phyloP scores from a whole-genome alignment of 129 eudicot species.

The Flaveria trinervia region DNA sequence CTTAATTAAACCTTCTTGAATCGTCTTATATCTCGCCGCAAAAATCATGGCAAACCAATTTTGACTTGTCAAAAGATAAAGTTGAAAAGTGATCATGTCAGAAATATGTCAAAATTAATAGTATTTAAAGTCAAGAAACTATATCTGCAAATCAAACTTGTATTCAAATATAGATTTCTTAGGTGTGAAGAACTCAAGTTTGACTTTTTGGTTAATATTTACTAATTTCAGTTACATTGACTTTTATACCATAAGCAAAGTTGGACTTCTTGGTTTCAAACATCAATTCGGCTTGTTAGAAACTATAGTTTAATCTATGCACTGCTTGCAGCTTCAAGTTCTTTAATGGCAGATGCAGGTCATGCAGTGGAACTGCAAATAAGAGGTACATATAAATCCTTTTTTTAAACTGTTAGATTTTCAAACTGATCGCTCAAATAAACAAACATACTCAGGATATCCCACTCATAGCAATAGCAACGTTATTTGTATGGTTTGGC shows the following conservation, averaged over 20 bases:
- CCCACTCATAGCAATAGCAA: too few species aligned
- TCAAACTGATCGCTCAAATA: too few species aligned
- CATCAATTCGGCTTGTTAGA: not conserved
- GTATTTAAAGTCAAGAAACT: slow-evolving; percentile 30
- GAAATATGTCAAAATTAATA: slow-evolving; percentile 15
- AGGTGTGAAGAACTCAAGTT: slow-evolving; percentile 27
- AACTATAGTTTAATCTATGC: not conserved
- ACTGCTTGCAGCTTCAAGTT: not conserved
- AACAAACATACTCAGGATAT: too few species aligned
- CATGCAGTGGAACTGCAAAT: slow-evolving; percentile 43
- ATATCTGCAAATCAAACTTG: slow-evolving; percentile 17
- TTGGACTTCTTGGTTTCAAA: not conserved
- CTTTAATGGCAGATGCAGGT: slow-evolving; percentile 39
- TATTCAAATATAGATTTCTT: slow-evolving; percentile 16
- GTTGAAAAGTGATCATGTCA: slow-evolving; percentile 10
- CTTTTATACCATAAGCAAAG: slow-evolving; percentile 16
- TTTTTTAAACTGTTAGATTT: not conserved
- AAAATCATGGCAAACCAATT: slow-evolving; percentile 10
- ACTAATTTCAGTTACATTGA: slow-evolving; percentile 16
- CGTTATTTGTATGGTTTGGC: too few species aligned
- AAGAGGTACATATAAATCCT: slow-evolving; percentile 30
- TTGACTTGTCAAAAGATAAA: slow-evolving; percentile 29
- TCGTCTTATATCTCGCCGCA: slow-evolving; percentile 11
- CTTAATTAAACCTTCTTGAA: not conserved
- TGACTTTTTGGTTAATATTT: slow-evolving; percentile 22